Evolutionary conservation across 805 yeast genomes (phyloP).

Genomic region (Candida mattraensis): DNA sequence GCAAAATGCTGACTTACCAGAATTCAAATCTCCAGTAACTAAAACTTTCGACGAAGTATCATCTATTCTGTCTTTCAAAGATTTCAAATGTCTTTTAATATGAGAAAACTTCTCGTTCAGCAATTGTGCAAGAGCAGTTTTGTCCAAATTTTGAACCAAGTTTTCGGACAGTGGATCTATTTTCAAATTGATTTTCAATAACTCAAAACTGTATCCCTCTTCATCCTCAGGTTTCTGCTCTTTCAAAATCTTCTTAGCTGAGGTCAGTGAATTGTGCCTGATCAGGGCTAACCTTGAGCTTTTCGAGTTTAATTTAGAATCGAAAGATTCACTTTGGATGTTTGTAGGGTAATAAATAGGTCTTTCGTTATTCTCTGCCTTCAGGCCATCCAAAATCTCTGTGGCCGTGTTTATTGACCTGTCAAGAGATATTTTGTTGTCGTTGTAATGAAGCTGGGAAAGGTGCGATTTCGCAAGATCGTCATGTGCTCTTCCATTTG

Average conservation of each 20-base stretch:
- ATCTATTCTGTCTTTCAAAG: constrained; percentile 79
- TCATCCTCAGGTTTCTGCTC: constrained; percentile 18
- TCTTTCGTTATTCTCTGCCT: constrained; percentile 54
- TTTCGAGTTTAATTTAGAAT: constrained; percentile 44
- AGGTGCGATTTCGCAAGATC: constrained; percentile 45
- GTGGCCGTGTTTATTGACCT: constrained; percentile 56
- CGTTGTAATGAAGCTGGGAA: constrained; percentile 75
- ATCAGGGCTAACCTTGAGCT: constrained; percentile 55
- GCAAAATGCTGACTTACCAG: constrained; percentile 96
- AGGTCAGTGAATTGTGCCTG: constrained; percentile 37
- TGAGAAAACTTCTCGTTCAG: constrained; percentile 66
- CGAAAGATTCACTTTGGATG: constrained; percentile 30
- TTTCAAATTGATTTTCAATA: constrained; percentile 63
- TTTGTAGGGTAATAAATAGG: constrained; percentile 65
- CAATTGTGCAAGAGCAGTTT: constrained; percentile 64
- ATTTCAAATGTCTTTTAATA: constrained; percentile 63
- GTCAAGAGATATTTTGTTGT: constrained; percentile 63
- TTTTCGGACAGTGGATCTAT: constrained; percentile 47
- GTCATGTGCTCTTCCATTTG: constrained; percentile 26
- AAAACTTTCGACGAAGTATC: constrained; percentile 92
- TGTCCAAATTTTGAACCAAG: constrained; percentile 59
- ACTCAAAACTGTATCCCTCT: constrained; percentile 47
- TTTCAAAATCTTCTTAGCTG: constrained; percentile 15
- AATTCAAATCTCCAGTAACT: constrained; percentile 94
- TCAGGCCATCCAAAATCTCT: constrained; percentile 50